phyloP scores from a whole-genome alignment of 2,329 filamentous ascomycete species.

The Verticillium nubilum region DNA sequence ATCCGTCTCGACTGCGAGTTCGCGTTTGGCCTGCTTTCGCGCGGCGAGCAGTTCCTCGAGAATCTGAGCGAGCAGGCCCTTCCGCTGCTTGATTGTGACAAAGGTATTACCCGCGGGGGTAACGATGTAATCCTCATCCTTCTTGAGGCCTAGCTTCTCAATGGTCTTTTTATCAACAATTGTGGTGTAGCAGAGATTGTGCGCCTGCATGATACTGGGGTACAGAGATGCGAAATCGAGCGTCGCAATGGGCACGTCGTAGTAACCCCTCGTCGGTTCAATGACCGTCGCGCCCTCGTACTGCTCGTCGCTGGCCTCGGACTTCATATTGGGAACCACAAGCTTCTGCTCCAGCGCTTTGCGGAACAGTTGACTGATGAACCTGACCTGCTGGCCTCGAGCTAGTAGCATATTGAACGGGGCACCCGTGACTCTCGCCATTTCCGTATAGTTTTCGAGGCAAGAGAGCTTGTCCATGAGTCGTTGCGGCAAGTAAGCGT shows the following conservation, averaged over 20 bases:
- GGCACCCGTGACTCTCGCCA: constrained; percentile 98
- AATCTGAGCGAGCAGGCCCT: constrained; percentile 91
- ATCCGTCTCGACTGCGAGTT: constrained; percentile 82
- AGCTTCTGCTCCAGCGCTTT: constrained; percentile 91
- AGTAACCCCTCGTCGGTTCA: constrained; percentile 88
- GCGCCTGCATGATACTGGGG: constrained; percentile 97
- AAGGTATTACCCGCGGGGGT: constrained; percentile 95
- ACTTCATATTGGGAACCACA: constrained; percentile 81
- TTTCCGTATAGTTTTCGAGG: constrained; percentile 98
- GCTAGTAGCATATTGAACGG: constrained; percentile 93
- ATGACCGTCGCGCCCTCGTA: constrained; percentile 98
- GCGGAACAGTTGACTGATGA: constrained; percentile 93
- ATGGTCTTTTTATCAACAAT: constrained; percentile 73
- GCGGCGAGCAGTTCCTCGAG: constrained; percentile 87
- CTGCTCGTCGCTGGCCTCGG: constrained; percentile 72
- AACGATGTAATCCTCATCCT: constrained; percentile 93
- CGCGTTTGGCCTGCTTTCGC: constrained; percentile 90
- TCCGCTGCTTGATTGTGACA: constrained; percentile 79
- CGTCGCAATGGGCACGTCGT: constrained; percentile 90
- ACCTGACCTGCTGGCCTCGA: constrained; percentile 93
- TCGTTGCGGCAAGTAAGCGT: constrained; percentile 90
- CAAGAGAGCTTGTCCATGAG: constrained; percentile 98
- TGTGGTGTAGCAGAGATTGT: constrained; percentile 97
- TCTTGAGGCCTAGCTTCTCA: constrained; percentile 69
- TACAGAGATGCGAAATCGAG: constrained; percentile 98